Evolutionary conservation across 768 basidiomycete species (phyloP), one percentile per base, ranked within the genome.

Genomic region (Erythrobasidium yunnanense): DNA sequence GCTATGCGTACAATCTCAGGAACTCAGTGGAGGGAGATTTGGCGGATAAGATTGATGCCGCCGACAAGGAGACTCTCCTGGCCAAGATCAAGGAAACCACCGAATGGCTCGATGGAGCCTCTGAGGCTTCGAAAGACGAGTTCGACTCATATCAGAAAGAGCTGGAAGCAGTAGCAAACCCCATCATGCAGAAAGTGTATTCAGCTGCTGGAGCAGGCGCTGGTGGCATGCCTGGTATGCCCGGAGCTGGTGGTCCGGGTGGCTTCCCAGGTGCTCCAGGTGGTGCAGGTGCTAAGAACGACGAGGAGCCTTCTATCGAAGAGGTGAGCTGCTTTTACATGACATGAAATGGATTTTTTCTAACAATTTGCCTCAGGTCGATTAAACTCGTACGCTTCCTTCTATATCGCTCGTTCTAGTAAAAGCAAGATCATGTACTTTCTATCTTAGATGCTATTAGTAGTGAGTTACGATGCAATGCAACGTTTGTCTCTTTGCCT

Each of bases 61-160:
- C 80, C 18, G 90, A 91, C 83, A 90, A 90, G 82, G 71, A 81
- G 70, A 88, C 88, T 77, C 84, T 92, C 69, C 83, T 90, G 79
- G 70, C 79, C 66, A 82, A 87, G 33, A 85, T 91, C 76, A 84
- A 87, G 74, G 90, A 91, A 53, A 77, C 87, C 57, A 88, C 95
- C 78, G 75, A 79, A 34, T 90, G 87, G 87, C 84, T 95, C 69
- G 86, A 87, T 20, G 71, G 73, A 66, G 88, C 90, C 38, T 87
- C 90, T 75, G 88, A 93, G 74, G 93, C 83, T 1, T 87, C 87
- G 70, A 91, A 89, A 80, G 88, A 91, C 74, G 92, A 96, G 79
- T 91, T 92, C 78, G 87, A 88, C 77, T 81, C 81, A 73, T 87
- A 84, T 79, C 90, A 92, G 76, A 92, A 92, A 81, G 91, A 95